Evolutionary conservation across 2,329 filamentous ascomycete species (phyloP).

Genomic region (Aureobasidium sp.): DNA sequence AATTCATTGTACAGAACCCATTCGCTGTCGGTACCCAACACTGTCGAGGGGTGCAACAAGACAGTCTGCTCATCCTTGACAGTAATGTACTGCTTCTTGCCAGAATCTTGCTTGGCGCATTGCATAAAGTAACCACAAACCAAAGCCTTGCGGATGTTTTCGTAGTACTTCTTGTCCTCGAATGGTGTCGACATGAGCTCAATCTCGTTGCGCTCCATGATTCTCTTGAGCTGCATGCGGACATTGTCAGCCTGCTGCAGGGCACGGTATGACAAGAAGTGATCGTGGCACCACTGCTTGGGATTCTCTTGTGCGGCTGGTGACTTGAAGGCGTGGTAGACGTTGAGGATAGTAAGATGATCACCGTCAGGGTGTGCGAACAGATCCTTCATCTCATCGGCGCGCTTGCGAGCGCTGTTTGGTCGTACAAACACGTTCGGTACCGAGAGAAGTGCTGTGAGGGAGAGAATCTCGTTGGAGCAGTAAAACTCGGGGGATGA

Average conservation of each 20-base stretch:
- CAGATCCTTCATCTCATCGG: conserved; percentile 93
- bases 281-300: conserved; percentile 93
- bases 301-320: conserved; percentile 59
- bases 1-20: conserved; percentile 99
- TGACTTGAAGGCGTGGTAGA: conserved; percentile 93
- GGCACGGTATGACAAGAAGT: conserved; percentile 84
- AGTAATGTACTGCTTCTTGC: conserved; percentile 84
- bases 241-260: conserved; percentile 92
- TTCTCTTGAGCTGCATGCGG: conserved; percentile 79
- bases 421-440: conserved; percentile 91
- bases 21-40: conserved; percentile 78
- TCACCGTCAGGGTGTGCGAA: conserved; percentile 92
- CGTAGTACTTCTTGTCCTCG: conserved; percentile 95
- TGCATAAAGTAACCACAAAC: conserved; percentile 99
- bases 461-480: conserved; percentile 94
- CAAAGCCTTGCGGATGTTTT: conserved; percentile 87
- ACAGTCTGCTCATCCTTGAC: conserved; percentile 96
- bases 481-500: conserved; percentile 97
- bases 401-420: conserved; percentile 72
- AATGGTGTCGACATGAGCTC: conserved; percentile 84
- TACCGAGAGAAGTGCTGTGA: conserved; percentile 87
- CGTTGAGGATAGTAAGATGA: conserved; percentile 91
- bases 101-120: conserved; percentile 84
- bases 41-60: conserved; percentile 85
- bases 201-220: conserved; percentile 88